Conservation (phyloP, 2,329 filamentous ascomycete species). For the Aulographum hederae region DNA sequence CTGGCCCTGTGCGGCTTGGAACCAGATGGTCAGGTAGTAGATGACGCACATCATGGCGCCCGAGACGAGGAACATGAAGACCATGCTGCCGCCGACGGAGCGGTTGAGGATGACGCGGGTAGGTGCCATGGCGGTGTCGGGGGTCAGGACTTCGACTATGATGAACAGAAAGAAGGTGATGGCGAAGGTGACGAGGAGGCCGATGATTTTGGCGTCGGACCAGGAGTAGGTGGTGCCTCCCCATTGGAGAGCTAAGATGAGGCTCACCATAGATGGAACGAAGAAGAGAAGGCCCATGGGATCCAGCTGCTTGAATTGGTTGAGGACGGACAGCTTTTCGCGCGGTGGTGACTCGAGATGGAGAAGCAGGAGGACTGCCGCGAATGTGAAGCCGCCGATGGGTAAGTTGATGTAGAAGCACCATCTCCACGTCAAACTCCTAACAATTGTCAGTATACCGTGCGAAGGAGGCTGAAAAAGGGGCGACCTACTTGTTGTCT, state of each 20-base stretch:
- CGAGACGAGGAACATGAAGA: background rate
- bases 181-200: constrained; percentile 22
- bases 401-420: constrained; percentile 19
- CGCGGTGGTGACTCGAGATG: background rate
- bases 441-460: background rate
- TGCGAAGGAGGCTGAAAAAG: background rate
- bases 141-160: background rate
- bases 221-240: constrained; percentile 19
- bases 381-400: constrained; percentile 9
- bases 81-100: constrained; percentile 1
- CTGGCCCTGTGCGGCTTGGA: constrained; percentile 4
- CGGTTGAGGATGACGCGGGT: constrained; percentile 2
- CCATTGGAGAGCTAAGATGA: constrained; percentile 18
- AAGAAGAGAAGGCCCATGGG: constrained; percentile 10
- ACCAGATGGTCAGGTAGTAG: constrained; percentile 5
- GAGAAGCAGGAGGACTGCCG: constrained; percentile 19
- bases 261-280: background rate
- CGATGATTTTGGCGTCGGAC: constrained; percentile 25
- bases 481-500: constrained; percentile 23
- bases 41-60: constrained; percentile 3
- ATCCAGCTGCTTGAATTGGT: background rate
- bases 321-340: background rate
- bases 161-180: constrained; percentile 25
- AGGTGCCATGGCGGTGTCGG: constrained; percentile 2
- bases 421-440: constrained; percentile 46